A percentile compares a stretch with the other conserved stretches of the same genome.
Conservation (phyloP, 2,329 filamentous ascomycete species). For the Rhexocercosporidium sp. region DNA sequence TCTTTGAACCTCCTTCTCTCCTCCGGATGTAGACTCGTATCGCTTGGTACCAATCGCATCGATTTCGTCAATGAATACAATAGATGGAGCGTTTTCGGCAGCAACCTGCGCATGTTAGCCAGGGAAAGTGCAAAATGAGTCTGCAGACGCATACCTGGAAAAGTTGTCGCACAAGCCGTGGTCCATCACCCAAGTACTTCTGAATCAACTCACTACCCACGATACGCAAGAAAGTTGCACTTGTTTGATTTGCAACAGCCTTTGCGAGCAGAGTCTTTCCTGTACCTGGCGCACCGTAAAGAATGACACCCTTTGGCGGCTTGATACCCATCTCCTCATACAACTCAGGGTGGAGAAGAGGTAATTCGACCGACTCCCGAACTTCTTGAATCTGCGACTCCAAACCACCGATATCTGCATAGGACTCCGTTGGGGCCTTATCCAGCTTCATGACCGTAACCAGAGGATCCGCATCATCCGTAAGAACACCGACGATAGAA, state of each 20-base stretch:
- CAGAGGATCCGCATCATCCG: slow-evolving; percentile 92
- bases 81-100: slow-evolving; percentile 93
- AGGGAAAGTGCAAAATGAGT: neutral
- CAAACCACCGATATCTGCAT: slow-evolving; percentile 96
- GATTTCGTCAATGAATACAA: slow-evolving; percentile 99
- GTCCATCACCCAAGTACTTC: slow-evolving; percentile 97
- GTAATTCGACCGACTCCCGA: slow-evolving; percentile 93
- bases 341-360: slow-evolving; percentile 91
- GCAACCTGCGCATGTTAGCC: slow-evolving; percentile 66
- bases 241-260: slow-evolving; percentile 98
- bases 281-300: slow-evolving; percentile 95
- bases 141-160: slow-evolving; percentile 69
- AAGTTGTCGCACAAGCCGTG: slow-evolving; percentile 91
- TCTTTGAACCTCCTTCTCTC: slow-evolving; percentile 95
- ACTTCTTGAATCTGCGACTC: slow-evolving; percentile 98
- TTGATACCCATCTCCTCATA: slow-evolving; percentile 99
- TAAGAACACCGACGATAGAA: slow-evolving; percentile 95
- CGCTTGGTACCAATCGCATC: slow-evolving; percentile 99
- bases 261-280: slow-evolving; percentile 96
- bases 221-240: slow-evolving; percentile 95
- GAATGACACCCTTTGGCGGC: slow-evolving; percentile 97
- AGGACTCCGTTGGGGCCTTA: slow-evolving; percentile 97
- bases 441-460: slow-evolving; percentile 99
- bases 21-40: slow-evolving; percentile 95
- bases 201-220: slow-evolving; percentile 97